Evolutionary conservation across 2,329 filamentous ascomycete species (phyloP), one percentile per base, ranked within the genome.

Genomic region (Penicillium sp.): DNA sequence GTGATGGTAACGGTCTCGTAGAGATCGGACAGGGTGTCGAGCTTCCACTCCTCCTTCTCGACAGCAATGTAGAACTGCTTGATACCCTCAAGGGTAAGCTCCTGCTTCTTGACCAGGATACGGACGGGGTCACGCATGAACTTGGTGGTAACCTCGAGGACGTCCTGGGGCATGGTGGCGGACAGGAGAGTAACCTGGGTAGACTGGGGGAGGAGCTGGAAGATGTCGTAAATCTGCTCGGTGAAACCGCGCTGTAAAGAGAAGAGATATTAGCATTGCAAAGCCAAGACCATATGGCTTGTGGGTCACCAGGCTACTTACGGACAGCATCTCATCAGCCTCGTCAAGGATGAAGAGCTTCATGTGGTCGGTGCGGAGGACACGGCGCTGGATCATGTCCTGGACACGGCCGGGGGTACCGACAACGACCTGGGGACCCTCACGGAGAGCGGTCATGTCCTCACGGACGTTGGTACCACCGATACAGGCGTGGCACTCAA

Each of bases 61-160:
- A 98, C 95, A 1, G 95, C 95, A 73, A 99, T 98, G 78, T 97
- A 99, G 84, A 97, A 99, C 79, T 99, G 95, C 83, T 98, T 98
- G 56, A 99, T 85, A 61, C 95, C 95, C 81, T 98, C 95, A 55
- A 99, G 88, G 2, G 95, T 99, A 84, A 99, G 83, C 79, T 99
- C 95, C 66, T 70, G 68, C 68, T 70, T 70, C 68, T 70, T 70
- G 68, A 70, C 68, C 60, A 70, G 65, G 68, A 70, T 70, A 60
- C 68, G 68, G 66, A 70, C 65, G 67, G 68, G 68, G 80, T 98
- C 95, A 89, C 93, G 93, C 95, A 99, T 99, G 86, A 99, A 99
- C 80, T 98, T 98, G 70, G 94, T 98, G 35, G 95, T 99, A 91
- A 99, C 97, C 79, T 98, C 94, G 57, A 99, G 87, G 22, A 99